These are phyloP conservation scores for Tolypocladium cylindrosporum DNA, from an alignment of 2,329 filamentous ascomycete species.

Conservation along the genomic window DNA sequence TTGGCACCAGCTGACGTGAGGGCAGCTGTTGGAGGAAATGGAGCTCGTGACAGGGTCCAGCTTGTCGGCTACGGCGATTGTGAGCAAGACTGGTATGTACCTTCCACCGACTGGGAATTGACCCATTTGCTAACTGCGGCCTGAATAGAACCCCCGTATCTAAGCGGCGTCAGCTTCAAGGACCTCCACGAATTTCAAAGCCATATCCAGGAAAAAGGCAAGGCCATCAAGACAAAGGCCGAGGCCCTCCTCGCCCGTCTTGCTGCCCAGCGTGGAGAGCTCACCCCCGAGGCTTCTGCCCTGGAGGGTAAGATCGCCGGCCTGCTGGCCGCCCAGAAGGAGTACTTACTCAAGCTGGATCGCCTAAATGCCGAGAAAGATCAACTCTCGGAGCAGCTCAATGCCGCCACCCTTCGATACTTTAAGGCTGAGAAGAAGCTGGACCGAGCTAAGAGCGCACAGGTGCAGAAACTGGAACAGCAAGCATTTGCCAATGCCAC, in stretches of 20 bases:
- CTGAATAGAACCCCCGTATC: constrained; percentile 39
- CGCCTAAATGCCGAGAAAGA: constrained; percentile 70
- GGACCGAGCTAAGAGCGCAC: constrained; percentile 77
- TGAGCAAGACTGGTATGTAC: constrained; percentile 13
- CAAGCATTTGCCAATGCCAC: constrained; percentile 67
- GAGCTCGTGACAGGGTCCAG: constrained; percentile 46
- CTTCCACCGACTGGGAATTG: not conserved
- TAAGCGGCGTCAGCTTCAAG: constrained; percentile 51
- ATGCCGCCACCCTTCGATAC: constrained; percentile 81
- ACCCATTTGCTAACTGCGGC: constrained; percentile 11
- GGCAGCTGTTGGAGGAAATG: constrained; percentile 53
- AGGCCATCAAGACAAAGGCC: constrained; percentile 65
- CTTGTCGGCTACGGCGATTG: constrained; percentile 16
- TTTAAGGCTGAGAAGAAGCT: constrained; percentile 93
- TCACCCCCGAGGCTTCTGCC: constrained; percentile 58
- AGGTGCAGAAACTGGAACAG: constrained; percentile 85
- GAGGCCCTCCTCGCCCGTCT: constrained; percentile 55
- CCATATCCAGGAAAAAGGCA: constrained; percentile 68
- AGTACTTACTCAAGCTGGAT: constrained; percentile 66
- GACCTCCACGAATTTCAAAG: constrained; percentile 65
- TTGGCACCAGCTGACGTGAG: constrained; percentile 1
- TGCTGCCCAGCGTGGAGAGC: constrained; percentile 37
- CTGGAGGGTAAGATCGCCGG: constrained; percentile 67
- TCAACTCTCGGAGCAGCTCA: constrained; percentile 74
- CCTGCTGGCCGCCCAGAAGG: constrained; percentile 74